phyloP scores from a whole-genome alignment of 1,284 basidiomycete species.

The Paramarasmius palmivorus region DNA sequence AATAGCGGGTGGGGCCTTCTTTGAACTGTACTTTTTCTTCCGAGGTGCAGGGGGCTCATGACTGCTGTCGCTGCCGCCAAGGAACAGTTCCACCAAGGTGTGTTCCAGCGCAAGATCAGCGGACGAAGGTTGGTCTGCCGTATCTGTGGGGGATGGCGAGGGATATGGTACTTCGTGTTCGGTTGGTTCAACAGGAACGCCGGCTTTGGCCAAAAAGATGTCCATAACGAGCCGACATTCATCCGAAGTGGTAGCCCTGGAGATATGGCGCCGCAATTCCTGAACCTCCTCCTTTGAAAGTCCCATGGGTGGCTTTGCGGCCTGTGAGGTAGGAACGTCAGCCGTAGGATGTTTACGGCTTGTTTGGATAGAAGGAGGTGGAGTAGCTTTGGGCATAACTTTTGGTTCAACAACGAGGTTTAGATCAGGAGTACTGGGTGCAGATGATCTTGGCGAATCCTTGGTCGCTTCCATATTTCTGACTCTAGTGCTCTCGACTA shows the following conservation, averaged over 20 bases:
- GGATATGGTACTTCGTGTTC: conserved; percentile 33
- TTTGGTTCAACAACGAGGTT: background rate
- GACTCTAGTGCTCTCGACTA: too few species aligned
- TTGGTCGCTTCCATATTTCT: background rate
- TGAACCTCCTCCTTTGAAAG: conserved; percentile 42
- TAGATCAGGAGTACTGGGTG: background rate
- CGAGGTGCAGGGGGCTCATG: conserved; percentile 9
- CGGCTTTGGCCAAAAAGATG: conserved; percentile 73
- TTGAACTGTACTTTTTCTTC: conserved; percentile 17
- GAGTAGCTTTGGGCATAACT: conserved; percentile 6
- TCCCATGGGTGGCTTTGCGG: conserved; percentile 12
- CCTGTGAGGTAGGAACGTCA: background rate
- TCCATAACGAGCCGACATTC: conserved; percentile 85
- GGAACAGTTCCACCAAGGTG: conserved; percentile 50
- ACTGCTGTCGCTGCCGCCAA: conserved; percentile 35
- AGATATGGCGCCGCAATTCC: conserved; percentile 71
- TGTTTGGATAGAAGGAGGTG: conserved; percentile 18
- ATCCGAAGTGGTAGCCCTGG: conserved; percentile 70
- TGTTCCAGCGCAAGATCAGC: conserved; percentile 38
- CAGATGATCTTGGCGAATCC: background rate
- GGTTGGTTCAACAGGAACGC: conserved; percentile 36
- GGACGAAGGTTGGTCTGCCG: conserved; percentile 22
- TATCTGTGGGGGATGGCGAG: conserved; percentile 29
- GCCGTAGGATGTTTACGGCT: background rate
- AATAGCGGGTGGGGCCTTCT: conserved; percentile 7